phyloP scores from a whole-genome alignment of 192 early-diverging fungal genomes.

The Spizellomyces sp. region DNA sequence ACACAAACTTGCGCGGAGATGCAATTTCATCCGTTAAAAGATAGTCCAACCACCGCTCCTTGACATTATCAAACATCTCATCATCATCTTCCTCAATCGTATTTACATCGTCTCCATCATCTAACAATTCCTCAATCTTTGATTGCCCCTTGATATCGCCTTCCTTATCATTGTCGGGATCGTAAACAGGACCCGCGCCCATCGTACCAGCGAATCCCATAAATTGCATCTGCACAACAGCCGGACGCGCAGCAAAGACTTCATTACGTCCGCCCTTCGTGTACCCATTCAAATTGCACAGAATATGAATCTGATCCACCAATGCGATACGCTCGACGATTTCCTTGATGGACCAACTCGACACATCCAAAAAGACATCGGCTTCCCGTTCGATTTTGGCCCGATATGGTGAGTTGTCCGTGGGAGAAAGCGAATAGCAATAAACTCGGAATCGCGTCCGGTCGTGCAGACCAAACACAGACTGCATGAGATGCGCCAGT shows the following conservation, averaged over 20 bases:
- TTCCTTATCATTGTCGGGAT: constrained; percentile 24
- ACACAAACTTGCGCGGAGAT: constrained; percentile 38
- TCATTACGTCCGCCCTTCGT: constrained; percentile 96
- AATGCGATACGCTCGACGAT: constrained; percentile 73
- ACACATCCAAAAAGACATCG: constrained; percentile 81
- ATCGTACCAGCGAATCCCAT: constrained; percentile 96
- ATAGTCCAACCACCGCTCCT: constrained; percentile 53
- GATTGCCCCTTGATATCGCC: not conserved
- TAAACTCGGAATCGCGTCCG: constrained; percentile 67
- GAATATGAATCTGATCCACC: constrained; percentile 80
- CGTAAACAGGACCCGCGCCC: constrained; percentile 62
- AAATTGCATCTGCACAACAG: constrained; percentile 84
- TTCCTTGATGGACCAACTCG: constrained; percentile 67
- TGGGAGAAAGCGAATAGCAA: constrained; percentile 83
- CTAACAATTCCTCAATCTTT: constrained; percentile 8
- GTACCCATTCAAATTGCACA: constrained; percentile 94
- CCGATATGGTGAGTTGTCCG: constrained; percentile 79
- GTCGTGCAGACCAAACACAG: constrained; percentile 92
- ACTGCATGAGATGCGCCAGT: constrained; percentile 90
- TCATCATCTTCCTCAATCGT: not conserved
- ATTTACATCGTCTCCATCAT: constrained; percentile 10
- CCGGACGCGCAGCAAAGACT: constrained; percentile 88
- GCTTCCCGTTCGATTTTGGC: constrained; percentile 76
- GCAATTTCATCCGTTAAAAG: constrained; percentile 52
- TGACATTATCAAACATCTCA: not conserved